A percentile compares a stretch with the other conserved stretches of the same genome.
phyloP scores from a whole-genome alignment of 345 rosid species.

The Salix brachista region DNA sequence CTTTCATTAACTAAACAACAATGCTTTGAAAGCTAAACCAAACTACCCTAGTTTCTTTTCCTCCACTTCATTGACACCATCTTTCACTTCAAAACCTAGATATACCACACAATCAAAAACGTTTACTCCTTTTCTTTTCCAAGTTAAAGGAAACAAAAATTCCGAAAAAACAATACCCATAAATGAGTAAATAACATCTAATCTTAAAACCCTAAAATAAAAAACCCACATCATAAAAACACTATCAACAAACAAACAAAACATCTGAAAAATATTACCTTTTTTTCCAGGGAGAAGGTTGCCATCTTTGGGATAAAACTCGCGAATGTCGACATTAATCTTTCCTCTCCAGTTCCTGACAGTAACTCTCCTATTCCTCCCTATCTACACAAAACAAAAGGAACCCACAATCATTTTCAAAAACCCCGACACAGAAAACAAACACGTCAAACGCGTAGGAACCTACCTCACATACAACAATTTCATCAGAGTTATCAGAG shows the following conservation, averaged over 20 bases:
- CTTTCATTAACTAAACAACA: neutral
- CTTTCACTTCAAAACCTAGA: neutral
- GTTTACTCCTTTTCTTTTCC: neutral
- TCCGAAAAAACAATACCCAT: neutral
- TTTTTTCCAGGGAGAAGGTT: slow-evolving; percentile 77
- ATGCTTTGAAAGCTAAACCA: neutral
- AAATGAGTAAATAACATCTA: neutral
- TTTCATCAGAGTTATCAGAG: slow-evolving; percentile 56
- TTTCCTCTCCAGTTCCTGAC: slow-evolving; percentile 83
- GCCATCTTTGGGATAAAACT: slow-evolving; percentile 82
- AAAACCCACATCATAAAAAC: neutral
- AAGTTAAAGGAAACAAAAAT: neutral
- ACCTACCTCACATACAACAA: slow-evolving; percentile 71
- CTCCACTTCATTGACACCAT: neutral
- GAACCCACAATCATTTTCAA: neutral
- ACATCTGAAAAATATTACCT: slow-evolving; percentile 33
- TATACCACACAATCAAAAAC: neutral
- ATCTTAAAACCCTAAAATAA: neutral
- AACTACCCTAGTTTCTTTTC: neutral
- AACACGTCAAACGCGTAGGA: neutral
- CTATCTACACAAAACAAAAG: slow-evolving; percentile 43
- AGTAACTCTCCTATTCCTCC: slow-evolving; percentile 77
- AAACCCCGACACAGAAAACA: slow-evolving; percentile 13
- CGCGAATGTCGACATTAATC: slow-evolving; percentile 83
- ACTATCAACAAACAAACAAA: neutral